Evolutionary conservation across 352 stramenopile species (phyloP), one percentile per base, ranked within the genome.

Genomic region (Globisporangium recalcitrans): DNA sequence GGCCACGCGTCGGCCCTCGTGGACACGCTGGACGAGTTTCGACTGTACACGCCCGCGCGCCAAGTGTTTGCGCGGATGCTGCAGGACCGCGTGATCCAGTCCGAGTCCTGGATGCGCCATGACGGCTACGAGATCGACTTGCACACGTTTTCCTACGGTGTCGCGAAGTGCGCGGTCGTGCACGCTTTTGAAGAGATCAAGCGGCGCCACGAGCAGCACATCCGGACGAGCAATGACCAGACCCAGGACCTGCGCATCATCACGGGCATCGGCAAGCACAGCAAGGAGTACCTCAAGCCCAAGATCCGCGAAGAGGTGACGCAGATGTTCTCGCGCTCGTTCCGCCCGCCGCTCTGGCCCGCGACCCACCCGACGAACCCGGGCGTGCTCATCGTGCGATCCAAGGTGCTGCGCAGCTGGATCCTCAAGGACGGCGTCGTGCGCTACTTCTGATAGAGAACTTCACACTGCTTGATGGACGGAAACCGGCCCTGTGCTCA

Each of bases 81-180:
- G 29, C 51, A 75, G n/a, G 67, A 81, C 62, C 59, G 66, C 10
- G 52, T 83, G 13, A 68, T 88, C 47, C 40, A 47, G 1, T 26
- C 68, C 11, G 71, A 79, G 32, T 58, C 70, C 26, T 90, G 78
- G 78, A 61, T 82, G 36, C 69, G 73, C 1, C 75, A 85, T 32
- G 72, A 85, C 27, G 77, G 78, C 4, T 91, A 74, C 67, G 72
- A 85, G 52, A 80, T 91, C 53, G 80, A 91, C 34, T 63, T 91
- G 65, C 82, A 91, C 71, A 78, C 72, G 5, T 88, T 90, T 49
- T 89, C 78, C 22, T 67, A 69, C 19, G 80, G 80, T 19, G 68
- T 87, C 11, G 82, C 78, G 13, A 91, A 90, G 65, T 87, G 77
- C 40, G 82, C 82, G 1, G 75, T 90, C n/a, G 77, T 89, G 38